Percentiles rank a stretch among this genome's conserved stretches.
Conservation (phyloP, 805 yeast genomes). For the Clavispora vitiphila region DNA sequence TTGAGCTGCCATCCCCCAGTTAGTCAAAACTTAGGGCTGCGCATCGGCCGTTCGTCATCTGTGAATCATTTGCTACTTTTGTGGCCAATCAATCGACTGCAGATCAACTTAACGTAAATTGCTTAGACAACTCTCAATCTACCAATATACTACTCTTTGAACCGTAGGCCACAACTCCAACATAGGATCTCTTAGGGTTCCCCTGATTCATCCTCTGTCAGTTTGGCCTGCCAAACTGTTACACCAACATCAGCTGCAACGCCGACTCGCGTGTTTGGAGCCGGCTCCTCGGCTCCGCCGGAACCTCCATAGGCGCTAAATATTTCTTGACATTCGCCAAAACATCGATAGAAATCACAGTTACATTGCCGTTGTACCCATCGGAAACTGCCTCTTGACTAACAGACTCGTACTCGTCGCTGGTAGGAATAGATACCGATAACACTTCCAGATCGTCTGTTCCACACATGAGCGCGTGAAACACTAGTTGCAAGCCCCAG, state of each 20-base stretch:
- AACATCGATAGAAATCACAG: slow-evolving; percentile 24
- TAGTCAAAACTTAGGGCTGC: too few relatives aligned
- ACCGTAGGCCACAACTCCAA: too few relatives aligned
- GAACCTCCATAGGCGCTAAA: background rate
- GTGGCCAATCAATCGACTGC: too few relatives aligned
- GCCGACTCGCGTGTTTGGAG: background rate
- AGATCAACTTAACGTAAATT: too few relatives aligned
- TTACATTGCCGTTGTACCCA: slow-evolving; percentile 38
- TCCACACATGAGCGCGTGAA: slow-evolving; percentile 29
- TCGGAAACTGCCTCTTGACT: slow-evolving; percentile 22
- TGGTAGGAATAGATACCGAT: slow-evolving; percentile 3
- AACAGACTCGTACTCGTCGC: slow-evolving; percentile 11
- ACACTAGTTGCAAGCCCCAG: slow-evolving; percentile 24
- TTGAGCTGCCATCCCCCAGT: too few relatives aligned
- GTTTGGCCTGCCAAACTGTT: background rate
- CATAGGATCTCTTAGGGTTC: background rate
- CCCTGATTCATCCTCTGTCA: background rate
- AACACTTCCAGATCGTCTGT: slow-evolving; percentile 29
- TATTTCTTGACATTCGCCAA: slow-evolving; percentile 7
- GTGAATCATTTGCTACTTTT: too few relatives aligned
- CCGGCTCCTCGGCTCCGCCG: background rate
- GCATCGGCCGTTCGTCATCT: too few relatives aligned
- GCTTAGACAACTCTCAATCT: too few relatives aligned
- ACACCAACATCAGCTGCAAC: background rate
- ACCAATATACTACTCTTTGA: too few relatives aligned